Percentiles rank a stretch among this genome's conserved stretches.
Evolutionary conservation across 176 grass and related monocot species (phyloP).

Genomic region (Elymus sibiricus): DNA sequence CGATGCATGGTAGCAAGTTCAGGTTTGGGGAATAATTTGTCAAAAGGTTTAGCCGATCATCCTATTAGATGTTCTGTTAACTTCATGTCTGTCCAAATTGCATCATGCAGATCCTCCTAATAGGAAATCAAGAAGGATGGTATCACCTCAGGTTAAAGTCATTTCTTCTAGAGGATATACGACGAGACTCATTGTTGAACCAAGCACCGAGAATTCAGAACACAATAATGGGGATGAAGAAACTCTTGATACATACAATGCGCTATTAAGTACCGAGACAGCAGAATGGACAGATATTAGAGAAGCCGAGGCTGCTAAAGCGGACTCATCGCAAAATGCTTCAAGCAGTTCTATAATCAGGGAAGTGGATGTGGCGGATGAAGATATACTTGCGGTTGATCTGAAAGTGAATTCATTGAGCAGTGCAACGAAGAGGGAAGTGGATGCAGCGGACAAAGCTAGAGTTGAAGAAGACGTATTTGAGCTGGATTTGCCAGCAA

Average conservation of each 20-base stretch:
- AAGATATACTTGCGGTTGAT: conserved; percentile 2
- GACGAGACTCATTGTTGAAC: conserved; percentile 23
- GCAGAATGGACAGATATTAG: conserved; percentile 15
- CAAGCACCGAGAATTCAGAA: conserved; percentile 32
- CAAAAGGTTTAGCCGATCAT: background rate
- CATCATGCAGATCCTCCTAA: conserved; percentile 39
- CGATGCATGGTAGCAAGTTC: conserved; percentile 42
- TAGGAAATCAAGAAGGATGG: conserved; percentile 46
- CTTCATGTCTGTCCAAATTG: conserved; percentile 27
- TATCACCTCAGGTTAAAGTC: conserved; percentile 42
- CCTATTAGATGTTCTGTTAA: background rate
- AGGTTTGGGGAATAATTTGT: conserved; percentile 39
- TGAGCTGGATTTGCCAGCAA: background rate
- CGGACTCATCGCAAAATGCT: conserved; percentile 1
- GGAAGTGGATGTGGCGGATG: background rate
- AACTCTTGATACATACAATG: conserved; percentile 1
- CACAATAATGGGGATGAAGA: conserved; percentile 26
- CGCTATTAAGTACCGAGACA: background rate
- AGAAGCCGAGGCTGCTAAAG: conserved; percentile 1
- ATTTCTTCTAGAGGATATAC: conserved; percentile 42
- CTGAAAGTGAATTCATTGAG: background rate
- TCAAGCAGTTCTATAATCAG: background rate
- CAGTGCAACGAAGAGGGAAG: background rate
- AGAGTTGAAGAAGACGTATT: background rate
- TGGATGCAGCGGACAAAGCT: background rate